Conservation (phyloP, 2,329 filamentous ascomycete genomes). For the Fusarium compactum region DNA sequence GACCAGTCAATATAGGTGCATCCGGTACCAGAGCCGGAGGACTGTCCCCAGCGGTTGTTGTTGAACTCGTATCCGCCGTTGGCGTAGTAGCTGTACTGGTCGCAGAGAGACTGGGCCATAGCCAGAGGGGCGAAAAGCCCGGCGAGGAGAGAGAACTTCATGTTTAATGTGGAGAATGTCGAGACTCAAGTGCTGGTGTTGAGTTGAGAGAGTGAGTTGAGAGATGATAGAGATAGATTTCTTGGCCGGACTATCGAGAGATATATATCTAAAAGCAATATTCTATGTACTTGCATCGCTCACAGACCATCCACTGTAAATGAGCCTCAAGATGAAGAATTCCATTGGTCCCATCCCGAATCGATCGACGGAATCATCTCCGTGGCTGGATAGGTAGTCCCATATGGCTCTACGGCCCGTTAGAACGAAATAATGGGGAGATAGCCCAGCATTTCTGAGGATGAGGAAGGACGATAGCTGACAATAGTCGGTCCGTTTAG, state of each 20-base stretch:
- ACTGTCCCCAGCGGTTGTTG: slow-evolving; percentile 27
- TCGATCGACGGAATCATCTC: slow-evolving; percentile 18
- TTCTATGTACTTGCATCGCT: not conserved
- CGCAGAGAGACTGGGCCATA: slow-evolving; percentile 16
- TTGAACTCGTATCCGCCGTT: slow-evolving; percentile 24
- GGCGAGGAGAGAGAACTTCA: slow-evolving; percentile 18
- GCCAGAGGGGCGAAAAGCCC: slow-evolving; percentile 19
- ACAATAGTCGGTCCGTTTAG: slow-evolving; percentile 20
- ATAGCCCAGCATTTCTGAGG: not conserved
- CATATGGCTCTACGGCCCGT: not conserved
- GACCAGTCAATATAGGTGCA: slow-evolving; percentile 26
- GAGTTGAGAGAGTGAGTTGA: not conserved
- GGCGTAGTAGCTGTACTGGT: slow-evolving; percentile 24
- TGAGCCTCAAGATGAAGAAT: not conserved
- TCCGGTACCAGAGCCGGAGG: slow-evolving; percentile 12
- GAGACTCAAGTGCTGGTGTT: not conserved
- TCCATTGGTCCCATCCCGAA: not conserved
- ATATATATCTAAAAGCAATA: not conserved
- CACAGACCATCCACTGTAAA: not conserved
- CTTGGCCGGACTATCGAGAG: not conserved
- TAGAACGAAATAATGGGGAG: not conserved
- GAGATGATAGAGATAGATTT: not conserved
- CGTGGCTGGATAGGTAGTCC: not conserved
- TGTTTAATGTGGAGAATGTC: slow-evolving; percentile 1
- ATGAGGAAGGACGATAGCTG: not conserved